Evolutionary conservation across 2,329 filamentous ascomycete species (phyloP).

Genomic region (Sporothrix brasiliensis): DNA sequence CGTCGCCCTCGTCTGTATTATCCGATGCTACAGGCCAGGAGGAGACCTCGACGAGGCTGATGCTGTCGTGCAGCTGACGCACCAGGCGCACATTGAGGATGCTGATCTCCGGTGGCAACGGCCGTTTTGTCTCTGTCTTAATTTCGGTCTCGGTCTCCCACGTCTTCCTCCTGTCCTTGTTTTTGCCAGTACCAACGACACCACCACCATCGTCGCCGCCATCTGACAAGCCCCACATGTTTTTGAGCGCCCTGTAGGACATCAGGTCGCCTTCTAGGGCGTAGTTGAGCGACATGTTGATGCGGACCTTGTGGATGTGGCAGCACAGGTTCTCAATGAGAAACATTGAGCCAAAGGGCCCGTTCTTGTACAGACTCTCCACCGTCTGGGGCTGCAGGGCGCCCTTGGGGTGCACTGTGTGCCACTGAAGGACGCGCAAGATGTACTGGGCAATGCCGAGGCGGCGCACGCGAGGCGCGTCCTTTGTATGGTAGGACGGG

Average conservation of each 20-base stretch:
- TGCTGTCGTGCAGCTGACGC: slow-evolving; percentile 61
- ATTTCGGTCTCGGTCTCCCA: neutral
- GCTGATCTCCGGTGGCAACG: slow-evolving; percentile 53
- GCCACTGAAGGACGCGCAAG: slow-evolving; percentile 56
- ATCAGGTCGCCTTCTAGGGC: slow-evolving; percentile 58
- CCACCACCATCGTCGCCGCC: slow-evolving; percentile 31
- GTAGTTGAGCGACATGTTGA: slow-evolving; percentile 55
- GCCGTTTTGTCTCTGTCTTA: neutral
- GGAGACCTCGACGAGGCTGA: slow-evolving; percentile 53
- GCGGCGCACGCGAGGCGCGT: slow-evolving; percentile 50
- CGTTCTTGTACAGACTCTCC: slow-evolving; percentile 46
- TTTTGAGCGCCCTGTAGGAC: slow-evolving; percentile 48
- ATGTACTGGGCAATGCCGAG: slow-evolving; percentile 59
- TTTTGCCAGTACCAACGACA: neutral
- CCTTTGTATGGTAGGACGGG: slow-evolving; percentile 59
- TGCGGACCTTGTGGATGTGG: slow-evolving; percentile 50
- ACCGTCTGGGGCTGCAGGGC: slow-evolving; percentile 41
- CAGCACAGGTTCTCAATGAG: slow-evolving; percentile 56
- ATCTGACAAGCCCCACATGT: slow-evolving; percentile 48
- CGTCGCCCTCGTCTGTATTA: neutral
- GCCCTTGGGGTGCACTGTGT: slow-evolving; percentile 46
- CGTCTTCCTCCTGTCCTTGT: neutral
- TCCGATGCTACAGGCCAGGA: slow-evolving; percentile 37
- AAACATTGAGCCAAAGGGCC: slow-evolving; percentile 62
- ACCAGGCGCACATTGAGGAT: slow-evolving; percentile 55